Evolutionary conservation across 73 alveolate genomes (phyloP), one percentile per base, ranked within the genome.

Genomic region (Paramecium tetraurelia): DNA sequence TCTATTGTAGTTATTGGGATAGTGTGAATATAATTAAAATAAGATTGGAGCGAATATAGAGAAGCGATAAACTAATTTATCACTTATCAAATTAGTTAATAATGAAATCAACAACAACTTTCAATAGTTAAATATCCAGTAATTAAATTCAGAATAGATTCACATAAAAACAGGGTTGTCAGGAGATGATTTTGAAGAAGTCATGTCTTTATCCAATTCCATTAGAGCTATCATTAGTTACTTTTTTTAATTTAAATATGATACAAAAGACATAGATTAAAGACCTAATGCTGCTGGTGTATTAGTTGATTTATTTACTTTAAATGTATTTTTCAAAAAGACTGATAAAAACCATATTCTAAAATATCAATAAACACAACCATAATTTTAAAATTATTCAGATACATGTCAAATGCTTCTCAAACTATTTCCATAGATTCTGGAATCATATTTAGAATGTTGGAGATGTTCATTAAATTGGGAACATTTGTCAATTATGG

Each of bases 271-370:
- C 35, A 5, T 36, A 11, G 59, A 75, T 33, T 36, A 29, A 31
- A 75, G 48, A 77, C 71, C 31, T 21, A 77, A 77, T 77, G 89
- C 48, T 16, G 89, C 89, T 41, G 89, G 89, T 16, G 48, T 77
- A 9, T 41, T 77, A 41, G 72, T 77, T 21, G 89, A 77, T 18
- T 38, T 77, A 27, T 38, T 77, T 10, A 77, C 89, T 9, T 77
- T 77, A 35, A 77, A 44, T 40, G 36, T 41, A 41, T 77, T 27
- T 27, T 27, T 20, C 14, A 77, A 77, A 41, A 77, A 77, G 48
- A 20, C 68, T 16, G 68, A 38, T 44, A 77, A 38, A 70, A 77
- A 59, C 8, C 4, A 41, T 2, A 77, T 20, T 2, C 27, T 31
- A 16, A 16, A 58, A 69, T 22, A 22, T 29, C 58, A 16, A 69